Conservation (phyloP, 192 early-diverging fungal genomes). For the Coemansia javaensis region DNA sequence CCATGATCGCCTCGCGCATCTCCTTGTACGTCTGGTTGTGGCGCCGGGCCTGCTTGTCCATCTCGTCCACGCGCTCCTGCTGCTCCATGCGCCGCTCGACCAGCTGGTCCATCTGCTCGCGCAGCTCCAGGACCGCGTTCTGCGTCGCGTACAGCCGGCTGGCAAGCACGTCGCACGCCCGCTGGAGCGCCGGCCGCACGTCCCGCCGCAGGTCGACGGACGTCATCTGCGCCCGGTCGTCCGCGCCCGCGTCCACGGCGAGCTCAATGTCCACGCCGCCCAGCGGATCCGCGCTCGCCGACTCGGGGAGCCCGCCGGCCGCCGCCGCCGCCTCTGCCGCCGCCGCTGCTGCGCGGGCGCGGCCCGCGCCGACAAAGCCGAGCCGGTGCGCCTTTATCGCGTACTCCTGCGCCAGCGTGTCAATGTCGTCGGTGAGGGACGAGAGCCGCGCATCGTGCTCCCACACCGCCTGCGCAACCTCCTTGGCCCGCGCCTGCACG, state of each 20-base stretch:
- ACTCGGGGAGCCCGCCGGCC: constrained; percentile 1
- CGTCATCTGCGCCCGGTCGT: constrained; percentile 34
- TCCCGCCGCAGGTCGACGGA: constrained; percentile 45
- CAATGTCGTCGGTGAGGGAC: constrained; percentile 62
- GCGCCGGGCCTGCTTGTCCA: constrained; percentile 42
- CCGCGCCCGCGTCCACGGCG: constrained; percentile 21
- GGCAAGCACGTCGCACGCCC: constrained; percentile 40
- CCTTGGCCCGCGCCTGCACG: constrained; percentile 54
- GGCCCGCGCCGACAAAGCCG: constrained; percentile 43
- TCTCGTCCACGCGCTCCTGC: constrained; percentile 39
- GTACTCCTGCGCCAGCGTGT: constrained; percentile 41
- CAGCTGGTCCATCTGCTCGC: constrained; percentile 43
- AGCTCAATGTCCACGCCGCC: constrained; percentile 44
- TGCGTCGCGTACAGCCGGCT: constrained; percentile 44
- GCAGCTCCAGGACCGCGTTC: constrained; percentile 31
- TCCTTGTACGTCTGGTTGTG: constrained; percentile 46
- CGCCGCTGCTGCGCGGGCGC: too few relatives aligned
- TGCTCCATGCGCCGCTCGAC: constrained; percentile 44
- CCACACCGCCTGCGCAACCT: constrained; percentile 56
- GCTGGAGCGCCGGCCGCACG: constrained; percentile 43
- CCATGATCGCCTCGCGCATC: constrained; percentile 35
- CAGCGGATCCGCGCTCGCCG: constrained; percentile 32
- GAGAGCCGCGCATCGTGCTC: constrained; percentile 65
- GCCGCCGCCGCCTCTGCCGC: background rate
- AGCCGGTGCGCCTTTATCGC: constrained; percentile 41